Conservation (phyloP, 2,329 filamentous ascomycete genomes). For the Calonectria hongkongensis region DNA sequence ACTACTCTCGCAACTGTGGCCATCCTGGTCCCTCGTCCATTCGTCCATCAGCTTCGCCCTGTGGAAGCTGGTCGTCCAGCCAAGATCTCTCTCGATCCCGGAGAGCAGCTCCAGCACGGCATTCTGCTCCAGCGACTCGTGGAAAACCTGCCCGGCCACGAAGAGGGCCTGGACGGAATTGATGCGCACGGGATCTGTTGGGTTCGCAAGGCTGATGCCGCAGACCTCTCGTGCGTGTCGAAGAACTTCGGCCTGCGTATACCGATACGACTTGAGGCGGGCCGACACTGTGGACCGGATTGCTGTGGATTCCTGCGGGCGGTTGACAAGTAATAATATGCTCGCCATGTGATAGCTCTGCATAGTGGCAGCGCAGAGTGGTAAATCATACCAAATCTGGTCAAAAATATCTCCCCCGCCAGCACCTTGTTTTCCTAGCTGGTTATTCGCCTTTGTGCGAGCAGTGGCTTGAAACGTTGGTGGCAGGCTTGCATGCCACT, state of each 20-base stretch:
- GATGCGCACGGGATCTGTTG: conserved; percentile 42
- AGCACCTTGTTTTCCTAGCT: background rate
- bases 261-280: conserved; percentile 46
- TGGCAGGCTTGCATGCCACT: conserved; percentile 46
- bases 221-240: conserved; percentile 49
- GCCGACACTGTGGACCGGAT: conserved; percentile 51
- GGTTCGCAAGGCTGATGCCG: conserved; percentile 47
- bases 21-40: conserved; percentile 38
- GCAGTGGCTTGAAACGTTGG: conserved; percentile 43
- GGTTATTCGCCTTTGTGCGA: conserved; percentile 30
- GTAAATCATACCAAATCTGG: conserved; percentile 78
- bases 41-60: conserved; percentile 45
- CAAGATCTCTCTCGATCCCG: conserved; percentile 77
- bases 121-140: conserved; percentile 72
- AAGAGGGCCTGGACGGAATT: conserved; percentile 51
- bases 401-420: conserved; percentile 58
- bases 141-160: conserved; percentile 50
- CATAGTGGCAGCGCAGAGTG: conserved; percentile 80
- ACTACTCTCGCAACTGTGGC: background rate
- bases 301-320: conserved; percentile 50
- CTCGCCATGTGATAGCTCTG: conserved; percentile 79
- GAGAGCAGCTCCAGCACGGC: conserved; percentile 73
- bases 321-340: conserved; percentile 76
- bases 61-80: conserved; percentile 71
- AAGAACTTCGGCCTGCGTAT: conserved; percentile 42